Evolutionary conservation across 352 stramenopile species (phyloP).

Genomic region (Phytopythium cucurbitacearum): DNA sequence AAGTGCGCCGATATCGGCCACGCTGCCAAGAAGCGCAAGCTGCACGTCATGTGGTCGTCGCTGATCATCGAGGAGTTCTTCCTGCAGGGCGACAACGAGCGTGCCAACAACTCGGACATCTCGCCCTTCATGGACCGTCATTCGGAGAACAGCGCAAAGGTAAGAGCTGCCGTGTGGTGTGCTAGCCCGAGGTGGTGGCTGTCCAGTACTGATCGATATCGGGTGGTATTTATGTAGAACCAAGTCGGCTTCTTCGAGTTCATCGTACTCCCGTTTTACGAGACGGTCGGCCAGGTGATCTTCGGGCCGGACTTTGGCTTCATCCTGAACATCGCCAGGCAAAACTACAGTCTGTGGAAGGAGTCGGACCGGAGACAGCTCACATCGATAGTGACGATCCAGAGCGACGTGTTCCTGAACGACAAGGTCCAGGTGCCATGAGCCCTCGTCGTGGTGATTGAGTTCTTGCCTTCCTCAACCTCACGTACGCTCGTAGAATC

Average conservation of each 20-base stretch:
- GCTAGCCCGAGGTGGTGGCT: too few species aligned
- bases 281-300: constrained; percentile 72
- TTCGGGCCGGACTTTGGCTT: constrained; percentile 63
- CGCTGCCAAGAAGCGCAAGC: constrained; percentile 74
- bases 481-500: too few species aligned
- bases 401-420: constrained; percentile 74
- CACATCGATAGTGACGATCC: constrained; percentile 78
- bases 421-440: constrained; percentile 52
- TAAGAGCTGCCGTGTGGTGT: constrained; percentile 11
- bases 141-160: constrained; percentile 83
- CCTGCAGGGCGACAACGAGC: constrained; percentile 92
- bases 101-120: constrained; percentile 79
- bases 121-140: constrained; percentile 92
- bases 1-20: constrained; percentile 93
- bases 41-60: constrained; percentile 90
- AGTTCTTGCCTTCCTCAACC: too few species aligned
- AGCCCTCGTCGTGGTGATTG: neutral
- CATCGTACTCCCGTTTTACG: constrained; percentile 79
- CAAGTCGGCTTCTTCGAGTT: constrained; percentile 87
- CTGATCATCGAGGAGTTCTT: constrained; percentile 95
- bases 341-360: constrained; percentile 86
- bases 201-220: constrained; percentile 1
- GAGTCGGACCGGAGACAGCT: constrained; percentile 73
- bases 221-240: constrained; percentile 32
- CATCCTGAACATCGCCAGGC: constrained; percentile 77